phyloP scores from a whole-genome alignment of 768 basidiomycete species.

The Hericium erinaceus region DNA sequence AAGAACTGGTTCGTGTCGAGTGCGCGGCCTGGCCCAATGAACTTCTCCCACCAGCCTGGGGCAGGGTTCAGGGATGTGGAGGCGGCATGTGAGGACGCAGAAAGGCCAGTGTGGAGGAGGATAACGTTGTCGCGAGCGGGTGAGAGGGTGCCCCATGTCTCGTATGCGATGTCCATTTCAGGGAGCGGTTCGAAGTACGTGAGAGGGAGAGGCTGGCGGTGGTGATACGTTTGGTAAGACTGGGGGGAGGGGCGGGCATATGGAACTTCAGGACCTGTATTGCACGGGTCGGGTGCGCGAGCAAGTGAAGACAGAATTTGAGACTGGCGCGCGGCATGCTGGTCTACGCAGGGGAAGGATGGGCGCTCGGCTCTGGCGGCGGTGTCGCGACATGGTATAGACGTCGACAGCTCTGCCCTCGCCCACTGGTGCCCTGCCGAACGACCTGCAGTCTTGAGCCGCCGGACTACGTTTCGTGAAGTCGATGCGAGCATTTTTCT shows the following conservation, averaged over 20 bases:
- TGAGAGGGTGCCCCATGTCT: conserved; percentile 93
- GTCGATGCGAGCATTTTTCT: too few species aligned
- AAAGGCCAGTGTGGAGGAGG: conserved; percentile 91
- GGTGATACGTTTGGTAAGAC: conserved; percentile 63
- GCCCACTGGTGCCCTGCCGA: too few species aligned
- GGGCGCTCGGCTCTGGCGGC: conserved; percentile 11
- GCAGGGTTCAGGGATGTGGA: conserved; percentile 66
- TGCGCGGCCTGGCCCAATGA: conserved; percentile 91
- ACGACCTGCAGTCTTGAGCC: too few species aligned
- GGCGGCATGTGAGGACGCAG: conserved; percentile 91
- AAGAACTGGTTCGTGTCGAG: conserved; percentile 91
- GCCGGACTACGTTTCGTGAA: too few species aligned
- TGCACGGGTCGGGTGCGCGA: conserved; percentile 17
- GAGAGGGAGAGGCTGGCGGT: conserved; percentile 52
- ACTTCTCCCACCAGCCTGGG: conserved; percentile 98
- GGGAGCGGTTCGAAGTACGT: conserved; percentile 50
- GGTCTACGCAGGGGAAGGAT: conserved; percentile 71
- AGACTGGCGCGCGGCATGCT: conserved; percentile 64
- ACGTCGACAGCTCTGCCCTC: too few species aligned
- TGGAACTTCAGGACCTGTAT: conserved; percentile 70
- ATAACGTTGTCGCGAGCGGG: conserved; percentile 77
- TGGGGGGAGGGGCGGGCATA: conserved; percentile 73
- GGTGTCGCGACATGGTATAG: too few species aligned
- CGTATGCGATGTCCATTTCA: conserved; percentile 85
- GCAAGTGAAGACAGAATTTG: conserved; percentile 30